Base-by-base conservation (phyloP, 2,329 filamentous ascomycete species). In the Pseudogymnoascus sp. region DNA sequence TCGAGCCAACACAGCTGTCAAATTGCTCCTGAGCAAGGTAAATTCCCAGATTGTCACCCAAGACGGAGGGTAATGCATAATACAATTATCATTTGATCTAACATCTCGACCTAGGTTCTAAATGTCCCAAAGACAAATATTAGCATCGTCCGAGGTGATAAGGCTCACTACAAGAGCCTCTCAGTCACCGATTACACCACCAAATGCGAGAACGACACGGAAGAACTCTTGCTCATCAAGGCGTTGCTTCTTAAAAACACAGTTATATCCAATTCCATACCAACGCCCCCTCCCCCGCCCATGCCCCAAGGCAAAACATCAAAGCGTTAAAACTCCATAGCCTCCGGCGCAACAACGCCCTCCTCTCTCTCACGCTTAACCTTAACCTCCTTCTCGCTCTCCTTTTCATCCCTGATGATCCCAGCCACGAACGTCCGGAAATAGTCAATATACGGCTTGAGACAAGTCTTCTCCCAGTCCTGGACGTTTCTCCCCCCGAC, bases 381-480 rank as follows among this genome's bases (percentile, higher is more conserved):
- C 28, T 73, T 75, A 21, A 78, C 75, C 64, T 80, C 86, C 67
- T 80, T 80, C 74, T 88, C 87, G 19, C 5, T 14, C n/a, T 34
- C 51, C 51, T 57, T 57, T 70, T 90, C 87, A 65, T 96, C 93
- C 75, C 88, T 93, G 75, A 97, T 82, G 63, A 99, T 75, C 0
- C 79, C 83, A 8, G 85, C 83, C 6, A 98, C 91, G 76, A 97
- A 96, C 0, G 81, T 83, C 69, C 90, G 84, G 77, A 99, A 98
- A 69, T 89, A 88, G 65, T 98, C 93, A 37, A 98, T 86, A 74
- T 96, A 98, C 7, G 92, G 92, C 79, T 90, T 96, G 73, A 99
- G 77, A 68, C 91, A 92, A 23, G 95, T 99, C 85, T 98, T 99
- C 78, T 99, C 93, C 87, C 93, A 98, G 73, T 99, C 95, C 69